Evolutionary conservation across 306 rosid species (phyloP).

Genomic region (Vigna nakashimae): DNA sequence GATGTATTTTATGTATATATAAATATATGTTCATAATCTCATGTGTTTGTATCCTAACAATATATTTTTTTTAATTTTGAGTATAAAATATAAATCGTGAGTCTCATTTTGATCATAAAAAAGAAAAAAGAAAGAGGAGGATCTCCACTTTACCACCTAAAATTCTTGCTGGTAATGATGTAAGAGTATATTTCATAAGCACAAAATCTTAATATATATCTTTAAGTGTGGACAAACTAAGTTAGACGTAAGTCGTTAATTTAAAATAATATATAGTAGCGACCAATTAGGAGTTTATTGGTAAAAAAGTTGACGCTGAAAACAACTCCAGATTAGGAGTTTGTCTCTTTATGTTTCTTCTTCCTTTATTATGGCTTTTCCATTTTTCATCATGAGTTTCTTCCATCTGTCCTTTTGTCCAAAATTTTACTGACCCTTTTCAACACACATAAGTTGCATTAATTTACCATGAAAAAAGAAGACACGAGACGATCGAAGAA

Average conservation of each 20-base stretch:
- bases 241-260: conserved; percentile 42
- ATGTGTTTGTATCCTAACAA: too few relatives aligned
- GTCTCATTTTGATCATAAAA: conserved; percentile 18
- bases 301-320: conserved; percentile 53
- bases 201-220: conserved; percentile 38
- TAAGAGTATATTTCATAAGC: conserved; percentile 42
- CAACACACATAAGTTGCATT: neutral
- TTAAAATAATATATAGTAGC: conserved; percentile 35
- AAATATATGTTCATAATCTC: too few relatives aligned
- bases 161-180: conserved; percentile 48
- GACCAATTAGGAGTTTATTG: conserved; percentile 45
- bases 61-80: neutral
- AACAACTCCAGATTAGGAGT: conserved; percentile 53
- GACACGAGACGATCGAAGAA: neutral
- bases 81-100: conserved; percentile 13
- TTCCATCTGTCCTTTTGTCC: conserved; percentile 31
- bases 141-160: conserved; percentile 33
- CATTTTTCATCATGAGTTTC: conserved; percentile 43
- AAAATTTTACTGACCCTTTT: conserved; percentile 11
- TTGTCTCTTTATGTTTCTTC: conserved; percentile 53
- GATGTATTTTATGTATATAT: too few relatives aligned
- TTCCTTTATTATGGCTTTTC: conserved; percentile 4
- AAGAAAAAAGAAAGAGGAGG: conserved; percentile 30
- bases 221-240: conserved; percentile 48
- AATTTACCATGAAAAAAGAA: neutral